Base-by-base conservation (phyloP, 2,329 filamentous ascomycete genomes). In the Aplosporella prunicola region DNA sequence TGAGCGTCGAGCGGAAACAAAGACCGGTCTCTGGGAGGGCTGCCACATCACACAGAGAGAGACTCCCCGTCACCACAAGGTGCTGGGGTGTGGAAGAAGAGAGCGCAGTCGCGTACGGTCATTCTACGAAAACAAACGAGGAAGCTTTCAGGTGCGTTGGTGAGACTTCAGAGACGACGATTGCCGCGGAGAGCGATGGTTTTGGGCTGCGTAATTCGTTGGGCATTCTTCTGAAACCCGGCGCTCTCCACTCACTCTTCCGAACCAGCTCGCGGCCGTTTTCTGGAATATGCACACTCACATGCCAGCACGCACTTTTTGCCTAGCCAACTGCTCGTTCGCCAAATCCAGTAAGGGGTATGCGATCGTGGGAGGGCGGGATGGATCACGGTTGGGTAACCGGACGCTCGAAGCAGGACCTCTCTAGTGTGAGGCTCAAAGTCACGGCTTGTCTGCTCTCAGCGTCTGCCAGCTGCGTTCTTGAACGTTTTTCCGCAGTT, bases 11-110 rank as follows among this genome's bases (percentile, higher is more conserved):
- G 81, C 79, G 82, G 80, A 88, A 82, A 68, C 81, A 93, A 94
- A 95, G 87, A 91, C 84, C 67, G 78, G 80, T 93, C 85, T 80
- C 70, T 60, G 82, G 83, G 78, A 82, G 80, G 76, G 80, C 74
- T 84, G 85, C 81, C 72, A 52, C 68, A 57, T 74, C 82, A 79
- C 55, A 86, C 80, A 71, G 83, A 88, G 77, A 80, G 74, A 76
- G 49, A 47, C 39, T 44, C 47, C 52, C 48, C 42, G 43, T 44
- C n/a, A n/a, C n/a, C n/a, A n/a, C n/a, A n/a, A n/a, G 29, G 34
- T 24, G 17, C 13, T 32, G 41, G 46, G 47, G 32, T 39, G 32
- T 42, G 33, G 39, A 27, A 23, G 33, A 34, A 23, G 35, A 33
- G 38, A 31, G 35, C n/a, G 43, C 42, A 46, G 39, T 29, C 24